A percentile compares a stretch with the other conserved stretches of the same genome.
Evolutionary conservation across 2,329 filamentous ascomycete genomes (phyloP).

Genomic region (Camillea tinctor): DNA sequence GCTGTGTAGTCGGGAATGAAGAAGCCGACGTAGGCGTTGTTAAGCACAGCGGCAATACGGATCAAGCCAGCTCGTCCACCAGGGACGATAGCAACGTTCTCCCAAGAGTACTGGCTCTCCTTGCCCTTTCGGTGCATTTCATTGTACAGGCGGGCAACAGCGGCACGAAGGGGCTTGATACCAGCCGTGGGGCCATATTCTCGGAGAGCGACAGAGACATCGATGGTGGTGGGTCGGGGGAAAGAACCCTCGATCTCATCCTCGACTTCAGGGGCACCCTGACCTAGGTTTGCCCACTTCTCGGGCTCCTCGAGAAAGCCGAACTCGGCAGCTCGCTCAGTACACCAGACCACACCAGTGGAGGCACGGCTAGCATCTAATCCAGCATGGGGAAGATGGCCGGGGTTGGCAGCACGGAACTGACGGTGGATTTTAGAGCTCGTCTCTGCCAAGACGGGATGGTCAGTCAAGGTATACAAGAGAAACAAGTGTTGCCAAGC

Average conservation of each 20-base stretch:
- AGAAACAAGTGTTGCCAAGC: background rate
- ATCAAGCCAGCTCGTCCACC: conserved; percentile 91
- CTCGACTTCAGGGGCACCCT: conserved; percentile 91
- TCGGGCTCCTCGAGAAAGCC: conserved; percentile 82
- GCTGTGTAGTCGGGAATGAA: conserved; percentile 95
- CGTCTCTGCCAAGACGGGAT: conserved; percentile 57
- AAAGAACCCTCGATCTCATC: conserved; percentile 91
- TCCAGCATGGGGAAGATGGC: conserved; percentile 86
- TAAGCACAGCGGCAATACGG: conserved; percentile 88
- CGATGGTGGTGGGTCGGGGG: conserved; percentile 72
- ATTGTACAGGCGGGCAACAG: conserved; percentile 91
- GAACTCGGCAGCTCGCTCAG: conserved; percentile 82
- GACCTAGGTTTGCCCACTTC: conserved; percentile 88
- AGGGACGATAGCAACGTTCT: conserved; percentile 95
- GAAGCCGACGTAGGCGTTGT: conserved; percentile 89
- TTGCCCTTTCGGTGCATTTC: conserved; percentile 86
- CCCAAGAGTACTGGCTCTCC: conserved; percentile 88
- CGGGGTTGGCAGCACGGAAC: conserved; percentile 87
- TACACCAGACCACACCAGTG: conserved; percentile 93
- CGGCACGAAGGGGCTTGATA: conserved; percentile 85
- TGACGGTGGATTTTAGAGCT: conserved; percentile 83
- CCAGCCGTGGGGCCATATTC: conserved; percentile 95
- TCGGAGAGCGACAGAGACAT: conserved; percentile 73
- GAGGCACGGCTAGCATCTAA: conserved; percentile 85
- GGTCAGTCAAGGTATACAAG: conserved; percentile 20